phyloP scores from a whole-genome alignment of 2,329 filamentous ascomycete species.

The Trichoderma gracile region DNA sequence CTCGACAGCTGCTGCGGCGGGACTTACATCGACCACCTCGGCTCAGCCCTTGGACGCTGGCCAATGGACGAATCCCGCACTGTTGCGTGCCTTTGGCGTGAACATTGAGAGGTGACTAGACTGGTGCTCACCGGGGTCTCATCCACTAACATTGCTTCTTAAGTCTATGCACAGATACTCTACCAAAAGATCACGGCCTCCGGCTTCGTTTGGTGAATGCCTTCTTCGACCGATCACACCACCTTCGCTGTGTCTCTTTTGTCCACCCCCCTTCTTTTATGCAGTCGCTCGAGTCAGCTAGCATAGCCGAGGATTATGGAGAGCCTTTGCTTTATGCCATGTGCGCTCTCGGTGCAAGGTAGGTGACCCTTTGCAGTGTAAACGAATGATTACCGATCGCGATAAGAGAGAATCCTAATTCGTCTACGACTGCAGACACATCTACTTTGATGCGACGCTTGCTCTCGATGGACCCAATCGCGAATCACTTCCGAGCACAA shows the following conservation, averaged over 20 bases:
- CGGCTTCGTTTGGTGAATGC: constrained; percentile 27
- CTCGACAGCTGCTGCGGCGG: constrained; percentile 6
- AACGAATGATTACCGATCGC: neutral
- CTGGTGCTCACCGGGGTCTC: neutral
- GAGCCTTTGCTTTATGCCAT: constrained; percentile 32
- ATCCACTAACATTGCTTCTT: neutral
- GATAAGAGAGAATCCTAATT: neutral
- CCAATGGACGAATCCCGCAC: constrained; percentile 6
- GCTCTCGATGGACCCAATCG: neutral
- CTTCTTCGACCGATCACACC: constrained; percentile 32
- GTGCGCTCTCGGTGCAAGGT: constrained; percentile 33
- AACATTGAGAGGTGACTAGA: constrained; percentile 18
- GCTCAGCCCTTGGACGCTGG: neutral
- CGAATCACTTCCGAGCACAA: constrained; percentile 8
- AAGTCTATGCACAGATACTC: constrained; percentile 28
- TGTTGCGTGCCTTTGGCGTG: constrained; percentile 18
- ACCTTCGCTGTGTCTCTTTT: constrained; percentile 31
- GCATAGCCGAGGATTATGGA: constrained; percentile 30
- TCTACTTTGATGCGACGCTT: constrained; percentile 28
- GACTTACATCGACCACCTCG: neutral
- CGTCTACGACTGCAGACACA: constrained; percentile 8
- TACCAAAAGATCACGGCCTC: constrained; percentile 28
- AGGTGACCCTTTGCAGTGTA: neutral
- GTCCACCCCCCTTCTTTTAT: constrained; percentile 33
- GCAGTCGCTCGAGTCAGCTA: constrained; percentile 30